Conservation (phyloP, 768 basidiomycete species). For the Roridomyces roridus region DNA sequence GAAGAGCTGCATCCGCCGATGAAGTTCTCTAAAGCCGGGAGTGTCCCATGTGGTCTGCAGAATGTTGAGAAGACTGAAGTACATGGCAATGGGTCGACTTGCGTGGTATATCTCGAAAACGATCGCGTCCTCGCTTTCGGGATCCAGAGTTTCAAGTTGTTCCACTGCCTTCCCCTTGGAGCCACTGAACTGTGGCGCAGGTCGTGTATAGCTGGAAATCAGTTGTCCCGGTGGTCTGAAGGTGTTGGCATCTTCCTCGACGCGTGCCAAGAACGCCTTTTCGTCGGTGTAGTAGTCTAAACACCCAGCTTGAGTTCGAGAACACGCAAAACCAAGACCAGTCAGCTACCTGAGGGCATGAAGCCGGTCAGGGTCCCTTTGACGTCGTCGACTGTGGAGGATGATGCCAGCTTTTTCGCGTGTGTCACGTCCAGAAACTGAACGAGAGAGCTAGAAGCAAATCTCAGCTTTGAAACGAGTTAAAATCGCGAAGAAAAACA, state of each 20-base stretch:
- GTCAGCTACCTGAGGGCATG: constrained; percentile 68
- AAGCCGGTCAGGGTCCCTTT: constrained; percentile 77
- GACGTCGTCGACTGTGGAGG: constrained; percentile 85
- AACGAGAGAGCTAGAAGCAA: constrained; percentile 86
- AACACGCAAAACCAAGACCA: neutral
- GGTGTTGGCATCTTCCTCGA: constrained; percentile 76
- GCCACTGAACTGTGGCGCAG: constrained; percentile 42
- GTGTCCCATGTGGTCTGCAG: constrained; percentile 83
- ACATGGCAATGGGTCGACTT: constrained; percentile 35
- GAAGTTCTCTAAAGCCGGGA: constrained; percentile 89
- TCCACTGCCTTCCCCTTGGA: constrained; percentile 63
- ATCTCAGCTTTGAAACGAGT: constrained; percentile 61
- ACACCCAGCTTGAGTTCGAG: neutral
- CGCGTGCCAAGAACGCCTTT: constrained; percentile 66
- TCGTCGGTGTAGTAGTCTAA: constrained; percentile 76
- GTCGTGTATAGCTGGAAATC: constrained; percentile 79
- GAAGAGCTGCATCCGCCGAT: constrained; percentile 92
- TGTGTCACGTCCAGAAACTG: constrained; percentile 77
- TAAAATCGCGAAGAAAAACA: neutral
- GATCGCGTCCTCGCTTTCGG: constrained; percentile 64
- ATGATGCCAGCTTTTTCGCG: constrained; percentile 66
- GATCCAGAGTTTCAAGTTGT: constrained; percentile 42
- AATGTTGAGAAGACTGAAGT: neutral
- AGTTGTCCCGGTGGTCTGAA: constrained; percentile 83
- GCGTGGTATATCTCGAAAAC: constrained; percentile 93